Percentiles rank a stretch among this genome's conserved stretches.
These are phyloP conservation scores for Globisporangium lucens DNA, from an alignment of 352 stramenopile genomes.

Conservation along the genomic window DNA sequence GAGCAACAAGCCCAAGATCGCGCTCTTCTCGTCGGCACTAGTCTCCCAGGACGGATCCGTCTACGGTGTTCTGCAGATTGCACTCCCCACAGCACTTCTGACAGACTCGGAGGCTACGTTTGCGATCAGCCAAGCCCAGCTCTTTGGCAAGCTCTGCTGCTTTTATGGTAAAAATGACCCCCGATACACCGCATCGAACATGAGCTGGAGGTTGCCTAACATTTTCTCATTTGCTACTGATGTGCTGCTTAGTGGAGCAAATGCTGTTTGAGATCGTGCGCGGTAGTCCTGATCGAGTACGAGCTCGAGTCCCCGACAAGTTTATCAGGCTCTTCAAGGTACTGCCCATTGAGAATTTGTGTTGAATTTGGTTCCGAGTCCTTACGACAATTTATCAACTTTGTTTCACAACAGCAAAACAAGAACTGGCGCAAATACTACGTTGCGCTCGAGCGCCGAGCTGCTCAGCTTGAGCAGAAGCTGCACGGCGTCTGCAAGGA, in stretches of 20 bases:
- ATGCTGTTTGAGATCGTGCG: slow-evolving; percentile 59
- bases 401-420: slow-evolving; percentile 34
- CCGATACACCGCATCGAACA: background rate
- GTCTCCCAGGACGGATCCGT: slow-evolving; percentile 38
- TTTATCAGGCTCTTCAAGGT: slow-evolving; percentile 70
- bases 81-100: slow-evolving; percentile 26
- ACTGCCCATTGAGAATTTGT: background rate
- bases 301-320: slow-evolving; percentile 35
- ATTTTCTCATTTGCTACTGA: no score
- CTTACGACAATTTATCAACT: background rate
- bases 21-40: slow-evolving; percentile 44
- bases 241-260: slow-evolving; percentile 44
- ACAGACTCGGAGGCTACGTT: slow-evolving; percentile 4
- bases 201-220: background rate
- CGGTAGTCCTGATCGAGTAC: slow-evolving; percentile 46
- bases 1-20: slow-evolving; percentile 21
- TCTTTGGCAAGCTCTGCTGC: slow-evolving; percentile 37
- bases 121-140: slow-evolving; percentile 12
- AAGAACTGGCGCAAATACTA: slow-evolving; percentile 77
- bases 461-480: slow-evolving; percentile 28
- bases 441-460: slow-evolving; percentile 46
- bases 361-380: background rate
- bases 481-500: slow-evolving; percentile 30
- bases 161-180: slow-evolving; percentile 35
- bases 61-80: slow-evolving; percentile 57